Base-by-base conservation (phyloP, 495 filamentous ascomycete species). In the Emericellopsis terricola region DNA sequence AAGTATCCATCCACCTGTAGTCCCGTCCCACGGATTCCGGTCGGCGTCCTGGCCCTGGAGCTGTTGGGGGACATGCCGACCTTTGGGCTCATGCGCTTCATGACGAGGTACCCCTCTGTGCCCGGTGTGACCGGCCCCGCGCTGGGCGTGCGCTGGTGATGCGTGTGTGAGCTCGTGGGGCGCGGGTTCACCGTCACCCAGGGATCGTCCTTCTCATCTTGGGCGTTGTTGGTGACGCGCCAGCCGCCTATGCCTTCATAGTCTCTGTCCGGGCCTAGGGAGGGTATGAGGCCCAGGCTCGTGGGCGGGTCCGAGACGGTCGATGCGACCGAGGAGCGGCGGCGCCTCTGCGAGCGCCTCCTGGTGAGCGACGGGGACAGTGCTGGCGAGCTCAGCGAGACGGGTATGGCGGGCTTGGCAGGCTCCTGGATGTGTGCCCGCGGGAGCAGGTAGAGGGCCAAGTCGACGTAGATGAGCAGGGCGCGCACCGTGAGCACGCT, bases 231-330 rank as follows among this genome's bases (percentile, higher is more conserved):
- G 9, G 68, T 57, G 9, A 69, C 38, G 34, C 77, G 60, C 81
- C 80, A 86, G 1, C 82, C 82, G 9, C 82, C 82, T 2, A 91
- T 65, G n/a, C 81, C 82, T 55, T 91, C 82, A 43, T 77, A 91
- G 53, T 91, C 82, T 4, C 81, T 64, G 33, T 66, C 62, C 15
- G 66, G 39, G 2, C 62, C 59, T 10, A 59, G 40, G 19, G 50
- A 57, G 8, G 59, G 53, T 11, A 50, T 50, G 9, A 65, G 30
- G 16, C 43, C 48, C 3, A 63, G 38, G 11, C 40, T 39, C 3
- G 48, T 40, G 2, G 55, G 50, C 1, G 56, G 58, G 8, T 51
- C 52, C 11, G 50, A 44, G 3, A 47, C 47, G 9, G 44, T 38
- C 5, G 54, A 45, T 2, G 42, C 1, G 36, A 37, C 15, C 38